Conservation (phyloP, 1,284 basidiomycete species). For the Calocybe gambosa region DNA sequence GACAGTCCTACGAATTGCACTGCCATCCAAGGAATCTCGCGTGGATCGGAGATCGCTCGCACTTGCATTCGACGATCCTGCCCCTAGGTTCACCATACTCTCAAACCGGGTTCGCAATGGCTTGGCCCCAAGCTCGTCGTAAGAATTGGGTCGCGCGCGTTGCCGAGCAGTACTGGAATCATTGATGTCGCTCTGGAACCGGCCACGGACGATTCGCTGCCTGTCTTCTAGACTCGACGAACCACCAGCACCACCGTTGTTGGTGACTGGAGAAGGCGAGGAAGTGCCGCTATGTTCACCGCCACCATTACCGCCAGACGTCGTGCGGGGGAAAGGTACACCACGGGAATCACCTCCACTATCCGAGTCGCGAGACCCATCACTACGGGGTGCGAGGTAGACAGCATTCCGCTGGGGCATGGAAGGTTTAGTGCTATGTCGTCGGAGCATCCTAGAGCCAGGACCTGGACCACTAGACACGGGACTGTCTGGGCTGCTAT, state of each 20-base stretch:
- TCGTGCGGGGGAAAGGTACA: slow-evolving; percentile 59
- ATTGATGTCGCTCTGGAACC: slow-evolving; percentile 69
- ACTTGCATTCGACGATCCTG: slow-evolving; percentile 43
- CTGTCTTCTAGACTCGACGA: slow-evolving; percentile 27
- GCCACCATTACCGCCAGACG: slow-evolving; percentile 41
- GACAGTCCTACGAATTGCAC: slow-evolving; percentile 66
- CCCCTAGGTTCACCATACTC: slow-evolving; percentile 61
- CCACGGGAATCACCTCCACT: slow-evolving; percentile 24
- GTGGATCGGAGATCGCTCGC: slow-evolving; percentile 55
- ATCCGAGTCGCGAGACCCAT: slow-evolving; percentile 26
- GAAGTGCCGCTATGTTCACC: slow-evolving; percentile 29
- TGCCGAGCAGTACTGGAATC: slow-evolving; percentile 43
- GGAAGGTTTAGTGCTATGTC: slow-evolving; percentile 48
- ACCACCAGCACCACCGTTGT: slow-evolving; percentile 3
- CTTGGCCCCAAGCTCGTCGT: slow-evolving; percentile 55
- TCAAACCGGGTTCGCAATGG: slow-evolving; percentile 54
- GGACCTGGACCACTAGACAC: slow-evolving; percentile 19
- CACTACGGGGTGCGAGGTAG: slow-evolving; percentile 38
- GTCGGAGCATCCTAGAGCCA: slow-evolving; percentile 41
- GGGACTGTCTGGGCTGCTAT: slow-evolving; percentile 50
- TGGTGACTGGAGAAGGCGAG: slow-evolving; percentile 30
- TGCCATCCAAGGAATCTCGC: slow-evolving; percentile 56
- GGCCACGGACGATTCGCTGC: slow-evolving; percentile 47
- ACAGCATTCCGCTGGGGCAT: slow-evolving; percentile 38
- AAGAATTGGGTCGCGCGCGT: slow-evolving; percentile 57